Conservation (phyloP, 306 rosid species). For the Rubus parviflorus region DNA sequence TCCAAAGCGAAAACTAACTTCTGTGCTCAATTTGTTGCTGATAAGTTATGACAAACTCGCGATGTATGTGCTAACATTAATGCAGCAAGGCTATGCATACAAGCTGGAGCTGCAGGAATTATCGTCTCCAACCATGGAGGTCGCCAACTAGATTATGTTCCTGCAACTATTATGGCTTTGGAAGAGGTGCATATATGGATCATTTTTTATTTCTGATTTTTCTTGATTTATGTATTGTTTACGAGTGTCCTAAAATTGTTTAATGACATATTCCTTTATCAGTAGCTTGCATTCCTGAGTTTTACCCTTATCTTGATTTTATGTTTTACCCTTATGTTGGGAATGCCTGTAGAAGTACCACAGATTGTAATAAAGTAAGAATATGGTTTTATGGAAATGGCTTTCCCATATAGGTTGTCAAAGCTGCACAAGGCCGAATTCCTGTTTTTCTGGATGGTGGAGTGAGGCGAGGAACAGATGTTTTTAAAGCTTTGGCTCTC, state of each 20-base stretch:
- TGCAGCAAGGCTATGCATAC: constrained; percentile 80
- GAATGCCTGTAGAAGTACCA: background rate
- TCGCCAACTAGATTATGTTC: constrained; percentile 90
- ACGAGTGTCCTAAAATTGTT: background rate
- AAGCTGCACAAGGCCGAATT: constrained; percentile 85
- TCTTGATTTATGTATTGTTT: background rate
- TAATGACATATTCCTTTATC: background rate
- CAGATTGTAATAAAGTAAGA: background rate
- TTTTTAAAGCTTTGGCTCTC: constrained; percentile 94
- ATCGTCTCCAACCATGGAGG: constrained; percentile 95
- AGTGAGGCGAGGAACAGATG: constrained; percentile 95
- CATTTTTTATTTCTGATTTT: background rate
- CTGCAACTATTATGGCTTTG: constrained; percentile 76
- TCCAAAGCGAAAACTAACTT: background rate
- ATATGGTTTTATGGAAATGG: background rate
- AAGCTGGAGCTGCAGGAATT: constrained; percentile 84
- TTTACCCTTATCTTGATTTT: background rate
- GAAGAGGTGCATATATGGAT: constrained; percentile 64
- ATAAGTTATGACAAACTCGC: background rate
- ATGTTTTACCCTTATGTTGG: background rate
- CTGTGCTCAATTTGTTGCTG: background rate
- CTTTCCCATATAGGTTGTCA: constrained; percentile 58
- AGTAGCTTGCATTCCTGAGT: too few relatives aligned
- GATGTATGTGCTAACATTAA: background rate
- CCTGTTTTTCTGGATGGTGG: constrained; percentile 96